Evolutionary conservation across 345 rosid genomes (phyloP).

Genomic region (Schrenkiella parvula): DNA sequence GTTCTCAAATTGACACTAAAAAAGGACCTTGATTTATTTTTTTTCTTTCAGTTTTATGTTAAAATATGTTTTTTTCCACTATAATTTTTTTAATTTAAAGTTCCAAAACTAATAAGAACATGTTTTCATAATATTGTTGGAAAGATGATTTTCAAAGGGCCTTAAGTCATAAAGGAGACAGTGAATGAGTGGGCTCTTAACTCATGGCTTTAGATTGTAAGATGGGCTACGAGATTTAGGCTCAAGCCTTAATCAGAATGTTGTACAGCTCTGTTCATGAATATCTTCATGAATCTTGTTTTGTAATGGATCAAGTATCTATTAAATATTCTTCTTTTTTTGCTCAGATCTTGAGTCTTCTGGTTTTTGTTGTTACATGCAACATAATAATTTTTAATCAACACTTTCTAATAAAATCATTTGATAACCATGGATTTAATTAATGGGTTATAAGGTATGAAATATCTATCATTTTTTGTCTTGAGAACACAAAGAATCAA

Average conservation of each 20-base stretch:
- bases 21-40: neutral
- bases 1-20: neutral
- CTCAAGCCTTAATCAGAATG: neutral
- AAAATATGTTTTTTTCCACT: too few species aligned
- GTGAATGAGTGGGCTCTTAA: neutral
- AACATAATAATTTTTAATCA: neutral
- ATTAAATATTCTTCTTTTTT: neutral
- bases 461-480: neutral
- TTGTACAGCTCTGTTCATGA: neutral
- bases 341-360: neutral
- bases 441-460: neutral
- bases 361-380: neutral
- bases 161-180: neutral
- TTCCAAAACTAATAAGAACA: neutral
- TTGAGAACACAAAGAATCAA: conserved; percentile 17
- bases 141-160: neutral
- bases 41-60: too few species aligned
- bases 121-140: neutral
- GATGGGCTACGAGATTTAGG: neutral
- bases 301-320: neutral
- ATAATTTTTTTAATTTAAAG: too few species aligned
- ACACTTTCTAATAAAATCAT: neutral
- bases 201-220: neutral
- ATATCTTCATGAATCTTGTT: neutral
- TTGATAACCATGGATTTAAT: neutral